phyloP scores from a whole-genome alignment of 768 basidiomycete species.

The Steccherinum ochraceum region DNA sequence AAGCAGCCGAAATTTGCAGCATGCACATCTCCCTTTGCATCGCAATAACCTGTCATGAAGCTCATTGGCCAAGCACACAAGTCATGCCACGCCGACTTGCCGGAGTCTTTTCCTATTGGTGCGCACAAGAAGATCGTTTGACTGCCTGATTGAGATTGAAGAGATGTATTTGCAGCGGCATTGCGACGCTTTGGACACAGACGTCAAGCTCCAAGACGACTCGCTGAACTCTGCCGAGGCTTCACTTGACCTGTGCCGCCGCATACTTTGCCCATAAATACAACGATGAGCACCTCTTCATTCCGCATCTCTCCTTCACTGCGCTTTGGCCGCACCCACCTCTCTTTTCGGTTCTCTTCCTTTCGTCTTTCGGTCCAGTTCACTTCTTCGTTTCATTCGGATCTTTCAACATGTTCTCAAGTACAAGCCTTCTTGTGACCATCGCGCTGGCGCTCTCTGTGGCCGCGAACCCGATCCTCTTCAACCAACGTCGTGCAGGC shows the following conservation, averaged over 20 bases:
- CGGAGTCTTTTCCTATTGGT: no score
- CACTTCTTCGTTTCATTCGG: neutral
- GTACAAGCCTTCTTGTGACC: slow-evolving; percentile 2
- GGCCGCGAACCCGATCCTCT: slow-evolving; percentile 1
- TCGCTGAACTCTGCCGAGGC: neutral
- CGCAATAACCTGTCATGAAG: neutral
- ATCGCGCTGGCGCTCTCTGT: slow-evolving; percentile 1
- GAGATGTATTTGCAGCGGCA: neutral
- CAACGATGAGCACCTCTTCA: no score
- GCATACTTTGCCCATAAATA: neutral
- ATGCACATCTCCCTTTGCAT: no score
- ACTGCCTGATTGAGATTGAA: neutral
- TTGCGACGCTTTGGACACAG: neutral
- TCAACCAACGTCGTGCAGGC: neutral
- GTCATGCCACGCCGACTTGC: no score
- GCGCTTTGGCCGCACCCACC: neutral
- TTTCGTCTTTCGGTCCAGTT: no score
- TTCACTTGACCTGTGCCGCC: neutral
- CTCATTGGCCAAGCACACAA: no score
- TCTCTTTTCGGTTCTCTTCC: neutral
- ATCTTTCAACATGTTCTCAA: slow-evolving; percentile 3
- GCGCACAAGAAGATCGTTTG: neutral
- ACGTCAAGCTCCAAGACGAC: neutral
- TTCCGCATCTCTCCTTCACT: no score
- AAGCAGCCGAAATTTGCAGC: no score